Conservation (phyloP, 2,329 filamentous ascomycete species). For the Colletotrichum sp. region DNA sequence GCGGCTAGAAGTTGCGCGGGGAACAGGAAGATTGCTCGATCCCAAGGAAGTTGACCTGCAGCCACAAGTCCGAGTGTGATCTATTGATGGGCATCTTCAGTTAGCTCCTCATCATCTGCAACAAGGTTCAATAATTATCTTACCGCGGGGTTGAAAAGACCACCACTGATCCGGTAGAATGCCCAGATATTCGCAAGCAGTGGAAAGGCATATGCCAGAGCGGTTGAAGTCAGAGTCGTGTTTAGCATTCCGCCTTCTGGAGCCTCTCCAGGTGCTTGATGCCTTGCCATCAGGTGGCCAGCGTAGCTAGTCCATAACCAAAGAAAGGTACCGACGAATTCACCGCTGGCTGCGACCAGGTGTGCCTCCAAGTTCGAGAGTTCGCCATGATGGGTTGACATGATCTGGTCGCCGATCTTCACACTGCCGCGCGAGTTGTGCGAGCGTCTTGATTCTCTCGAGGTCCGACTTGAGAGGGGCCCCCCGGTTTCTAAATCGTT, state of each 20-base stretch:
- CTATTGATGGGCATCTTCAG: constrained; percentile 25
- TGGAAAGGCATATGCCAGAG: constrained; percentile 51
- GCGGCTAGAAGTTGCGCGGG: constrained; percentile 62
- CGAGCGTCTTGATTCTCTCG: neutral
- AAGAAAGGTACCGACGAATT: constrained; percentile 59
- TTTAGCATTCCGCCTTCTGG: constrained; percentile 37
- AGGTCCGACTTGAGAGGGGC: neutral
- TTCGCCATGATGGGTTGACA: neutral
- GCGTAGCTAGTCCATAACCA: constrained; percentile 51
- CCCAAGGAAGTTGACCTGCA: constrained; percentile 58
- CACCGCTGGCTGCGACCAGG: constrained; percentile 46
- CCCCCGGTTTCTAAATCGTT: neutral
- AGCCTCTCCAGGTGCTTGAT: constrained; percentile 11
- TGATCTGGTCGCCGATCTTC: neutral
- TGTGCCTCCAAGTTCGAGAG: constrained; percentile 12
- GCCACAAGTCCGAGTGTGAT: constrained; percentile 64
- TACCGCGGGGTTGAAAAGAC: constrained; percentile 50
- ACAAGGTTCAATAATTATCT: neutral
- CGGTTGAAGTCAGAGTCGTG: constrained; percentile 47
- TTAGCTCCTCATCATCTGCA: neutral
- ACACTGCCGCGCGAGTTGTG: neutral
- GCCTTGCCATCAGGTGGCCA: constrained; percentile 39
- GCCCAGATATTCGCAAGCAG: constrained; percentile 61
- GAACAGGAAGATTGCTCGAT: constrained; percentile 57
- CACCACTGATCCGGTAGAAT: constrained; percentile 59